Percentiles rank a stretch among this genome's conserved stretches.
phyloP scores from a whole-genome alignment of 148 eudicot genomes.

The Amaranthus palmeri region DNA sequence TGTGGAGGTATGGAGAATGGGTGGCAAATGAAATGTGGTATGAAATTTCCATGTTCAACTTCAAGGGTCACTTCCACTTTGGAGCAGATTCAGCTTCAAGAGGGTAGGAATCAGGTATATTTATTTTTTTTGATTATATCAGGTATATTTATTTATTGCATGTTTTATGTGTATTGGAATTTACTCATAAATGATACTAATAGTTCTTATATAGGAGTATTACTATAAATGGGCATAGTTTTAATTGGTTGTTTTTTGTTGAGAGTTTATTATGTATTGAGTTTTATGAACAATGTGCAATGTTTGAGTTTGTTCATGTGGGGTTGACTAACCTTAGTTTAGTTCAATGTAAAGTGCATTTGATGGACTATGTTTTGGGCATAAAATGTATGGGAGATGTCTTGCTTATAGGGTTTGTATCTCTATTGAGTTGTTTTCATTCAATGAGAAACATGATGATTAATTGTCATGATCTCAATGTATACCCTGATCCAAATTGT shows the following conservation, averaged over 20 bases:
- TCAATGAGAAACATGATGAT: background rate
- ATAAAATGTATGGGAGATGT: background rate
- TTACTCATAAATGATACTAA: background rate
- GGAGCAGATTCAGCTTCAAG: constrained; percentile 26
- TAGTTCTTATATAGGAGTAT: too few species aligned
- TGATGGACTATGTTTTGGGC: background rate
- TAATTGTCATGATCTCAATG: background rate
- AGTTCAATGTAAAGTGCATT: background rate
- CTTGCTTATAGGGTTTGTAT: background rate
- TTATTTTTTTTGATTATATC: background rate
- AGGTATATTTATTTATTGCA: constrained; percentile 7
- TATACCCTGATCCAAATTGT: background rate
- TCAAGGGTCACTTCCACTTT: constrained; percentile 22
- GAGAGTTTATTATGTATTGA: background rate
- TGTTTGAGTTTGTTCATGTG: background rate
- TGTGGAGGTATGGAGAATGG: constrained; percentile 30
- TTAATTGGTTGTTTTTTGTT: background rate
- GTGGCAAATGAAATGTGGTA: constrained; percentile 36
- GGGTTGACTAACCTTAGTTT: background rate
- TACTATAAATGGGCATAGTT: too few species aligned
- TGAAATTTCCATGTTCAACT: constrained; percentile 22
- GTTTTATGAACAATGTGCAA: background rate
- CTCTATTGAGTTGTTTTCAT: background rate
- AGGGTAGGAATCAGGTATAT: constrained; percentile 31
- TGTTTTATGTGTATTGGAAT: constrained; percentile 1